Base-by-base conservation (phyloP, 257 asterid species). In the Forsythia viridissima region DNA sequence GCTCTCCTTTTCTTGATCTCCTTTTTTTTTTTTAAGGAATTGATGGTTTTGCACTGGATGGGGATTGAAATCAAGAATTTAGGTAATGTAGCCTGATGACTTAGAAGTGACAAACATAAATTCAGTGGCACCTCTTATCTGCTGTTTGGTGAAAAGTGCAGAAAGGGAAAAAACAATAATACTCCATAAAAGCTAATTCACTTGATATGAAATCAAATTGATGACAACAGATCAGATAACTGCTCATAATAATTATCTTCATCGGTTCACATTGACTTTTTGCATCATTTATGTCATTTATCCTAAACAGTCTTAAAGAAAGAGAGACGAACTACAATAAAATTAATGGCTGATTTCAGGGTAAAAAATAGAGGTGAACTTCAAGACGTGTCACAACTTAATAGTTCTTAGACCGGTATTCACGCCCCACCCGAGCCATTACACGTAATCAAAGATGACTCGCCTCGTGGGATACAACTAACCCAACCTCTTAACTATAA, bases 21-120 rank as follows among this genome's bases (percentile, higher is more conserved):
- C 36, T 24, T 52, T 73, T 37, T 21, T 55, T 74, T 71, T 8
- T 21, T 20, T n/a, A 59, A 30, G 10, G 34, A 36, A 79, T 3
- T 5, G 13, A 7, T 42, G 16, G 21, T 70, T 77, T 74, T 73
- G 63, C 72, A 16, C 61, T 39, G 44, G 77, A 52, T 37, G 36
- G 44, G 72, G 71, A 30, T 76, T 30, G 41, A 65, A 72, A 72
- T 65, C 43, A 13, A 77, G 73, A 71, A 43, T 41, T 74, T 20
- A 63, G 15, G 76, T 39, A 63, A 48, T 48, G 59, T 48, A 15
- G 15, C 59, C 59, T 5, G 12, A 8, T 12, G 67, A n/a, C 36
- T 2, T 48, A 48, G 36, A 21, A 20, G 12, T 10, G 4, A 18
- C 24, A 24, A 24, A 24, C 24, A 24, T 24, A 30, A 30, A 30